A percentile compares a stretch with the other conserved stretches of the same genome.
phyloP scores from a whole-genome alignment of 305 asterid genomes.

The Fraxinus nigra region DNA sequence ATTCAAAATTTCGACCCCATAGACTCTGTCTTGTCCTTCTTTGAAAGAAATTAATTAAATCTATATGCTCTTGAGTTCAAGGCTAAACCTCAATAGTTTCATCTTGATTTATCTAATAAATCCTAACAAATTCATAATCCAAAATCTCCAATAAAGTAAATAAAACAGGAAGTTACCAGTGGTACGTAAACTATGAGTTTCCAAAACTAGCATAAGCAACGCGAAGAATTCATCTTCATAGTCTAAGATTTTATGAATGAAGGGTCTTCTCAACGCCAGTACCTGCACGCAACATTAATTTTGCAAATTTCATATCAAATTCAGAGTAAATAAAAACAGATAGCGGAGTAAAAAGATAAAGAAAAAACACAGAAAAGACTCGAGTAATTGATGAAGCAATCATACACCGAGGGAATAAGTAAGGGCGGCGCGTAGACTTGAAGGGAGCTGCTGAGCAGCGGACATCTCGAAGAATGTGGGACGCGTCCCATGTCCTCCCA shows the following conservation, averaged over 20 bases:
- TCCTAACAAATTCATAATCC: not conserved
- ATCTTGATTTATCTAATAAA: conserved; percentile 4
- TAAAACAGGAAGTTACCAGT: conserved; percentile 41
- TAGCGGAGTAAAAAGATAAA: not conserved
- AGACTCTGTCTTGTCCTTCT: not conserved
- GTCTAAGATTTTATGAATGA: conserved; percentile 83
- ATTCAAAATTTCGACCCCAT: not conserved
- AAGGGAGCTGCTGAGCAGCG: conserved; percentile 97
- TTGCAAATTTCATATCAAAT: conserved; percentile 6
- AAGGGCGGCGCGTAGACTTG: conserved; percentile 92
- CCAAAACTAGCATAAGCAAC: conserved; percentile 84
- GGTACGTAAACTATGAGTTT: conserved; percentile 90
- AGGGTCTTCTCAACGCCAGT: conserved; percentile 82
- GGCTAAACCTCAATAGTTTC: not conserved
- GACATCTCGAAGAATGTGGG: conserved; percentile 99
- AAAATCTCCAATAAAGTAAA: conserved; percentile 3
- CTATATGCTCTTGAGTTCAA: not conserved
- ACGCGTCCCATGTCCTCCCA: conserved; percentile 95
- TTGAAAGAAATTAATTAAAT: too few relatives aligned
- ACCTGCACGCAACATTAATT: conserved; percentile 44
- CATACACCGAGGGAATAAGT: conserved; percentile 89
- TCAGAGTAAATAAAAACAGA: not conserved
- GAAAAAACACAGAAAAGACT: not conserved
- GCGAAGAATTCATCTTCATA: conserved; percentile 96
- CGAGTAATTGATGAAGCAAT: not conserved